Percentiles rank a stretch among this genome's conserved stretches.
These are phyloP conservation scores for Irpex sp. DNA, from an alignment of 1,284 basidiomycete genomes.

Conservation along the genomic window DNA sequence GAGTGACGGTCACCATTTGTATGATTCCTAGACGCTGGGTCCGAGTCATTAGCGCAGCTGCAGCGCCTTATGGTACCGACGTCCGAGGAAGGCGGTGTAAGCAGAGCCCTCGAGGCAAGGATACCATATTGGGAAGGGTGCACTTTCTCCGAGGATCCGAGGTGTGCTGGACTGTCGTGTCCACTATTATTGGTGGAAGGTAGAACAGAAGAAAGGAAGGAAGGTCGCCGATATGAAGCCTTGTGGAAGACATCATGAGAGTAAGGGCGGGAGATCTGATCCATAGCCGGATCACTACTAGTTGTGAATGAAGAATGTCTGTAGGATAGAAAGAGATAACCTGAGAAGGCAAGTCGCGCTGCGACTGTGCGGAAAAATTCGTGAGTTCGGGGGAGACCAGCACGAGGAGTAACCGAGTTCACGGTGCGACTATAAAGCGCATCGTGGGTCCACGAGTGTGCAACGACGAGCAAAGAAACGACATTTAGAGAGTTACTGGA, in stretches of 20 bases:
- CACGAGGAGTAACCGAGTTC: neutral
- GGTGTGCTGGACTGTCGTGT: neutral
- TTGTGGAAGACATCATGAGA: neutral
- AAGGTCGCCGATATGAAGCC: neutral
- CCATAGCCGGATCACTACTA: neutral
- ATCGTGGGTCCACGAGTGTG: neutral
- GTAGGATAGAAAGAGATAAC: neutral
- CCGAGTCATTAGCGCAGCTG: neutral
- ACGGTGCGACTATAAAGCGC: neutral
- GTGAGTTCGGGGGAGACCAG: neutral
- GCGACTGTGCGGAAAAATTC: neutral
- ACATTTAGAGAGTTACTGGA: neutral
- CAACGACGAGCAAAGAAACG: neutral
- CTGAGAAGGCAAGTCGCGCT: neutral
- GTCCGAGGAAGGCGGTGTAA: neutral
- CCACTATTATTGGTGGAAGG: neutral
- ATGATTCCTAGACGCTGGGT: neutral
- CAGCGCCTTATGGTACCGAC: neutral
- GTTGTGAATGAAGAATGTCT: neutral
- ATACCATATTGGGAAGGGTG: neutral
- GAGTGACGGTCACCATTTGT: neutral
- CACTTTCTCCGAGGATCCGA: neutral
- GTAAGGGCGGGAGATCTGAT: neutral
- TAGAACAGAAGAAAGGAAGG: neutral
- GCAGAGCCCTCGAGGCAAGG: neutral